These are phyloP conservation scores for Alternaria conjuncta DNA, from an alignment of 2,329 filamentous ascomycete genomes.

Conservation along the genomic window DNA sequence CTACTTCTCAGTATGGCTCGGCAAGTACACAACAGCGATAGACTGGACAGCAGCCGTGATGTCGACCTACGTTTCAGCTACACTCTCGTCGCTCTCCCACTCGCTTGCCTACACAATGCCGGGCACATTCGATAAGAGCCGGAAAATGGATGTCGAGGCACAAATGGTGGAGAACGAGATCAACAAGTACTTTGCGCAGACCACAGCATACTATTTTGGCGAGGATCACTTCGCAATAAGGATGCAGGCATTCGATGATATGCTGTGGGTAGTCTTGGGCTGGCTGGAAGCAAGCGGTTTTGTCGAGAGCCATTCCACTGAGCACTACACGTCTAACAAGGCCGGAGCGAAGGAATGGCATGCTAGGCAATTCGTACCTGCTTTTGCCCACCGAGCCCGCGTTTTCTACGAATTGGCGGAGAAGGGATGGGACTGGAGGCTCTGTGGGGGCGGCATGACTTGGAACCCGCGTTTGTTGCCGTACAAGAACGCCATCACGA, in stretches of 20 bases:
- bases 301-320: conserved; percentile 69
- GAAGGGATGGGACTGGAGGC: conserved; percentile 78
- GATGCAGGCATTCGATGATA: conserved; percentile 87
- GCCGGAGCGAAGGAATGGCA: conserved; percentile 64
- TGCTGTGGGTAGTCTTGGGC: conserved; percentile 91
- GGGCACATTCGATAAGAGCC: conserved; percentile 33
- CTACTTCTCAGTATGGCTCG: conserved; percentile 79
- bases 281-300: conserved; percentile 87
- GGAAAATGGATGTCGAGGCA: conserved; percentile 43
- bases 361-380: conserved; percentile 73
- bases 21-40: conserved; percentile 83
- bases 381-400: conserved; percentile 82
- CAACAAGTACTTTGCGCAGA: conserved; percentile 79
- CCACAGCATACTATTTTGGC: conserved; percentile 81
- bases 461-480: conserved; percentile 80
- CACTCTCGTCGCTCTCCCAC: conserved; percentile 72
- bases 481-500: conserved; percentile 97
- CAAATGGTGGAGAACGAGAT: conserved; percentile 76
- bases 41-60: conserved; percentile 94
- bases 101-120: conserved; percentile 58
- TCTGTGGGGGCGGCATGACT: conserved; percentile 87
- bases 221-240: conserved; percentile 79
- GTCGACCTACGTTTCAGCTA: conserved; percentile 77
- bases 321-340: conserved; percentile 60
- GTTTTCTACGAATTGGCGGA: conserved; percentile 85